phyloP scores from a whole-genome alignment of 2,329 filamentous ascomycete genomes.

The Sporothrix sp. region DNA sequence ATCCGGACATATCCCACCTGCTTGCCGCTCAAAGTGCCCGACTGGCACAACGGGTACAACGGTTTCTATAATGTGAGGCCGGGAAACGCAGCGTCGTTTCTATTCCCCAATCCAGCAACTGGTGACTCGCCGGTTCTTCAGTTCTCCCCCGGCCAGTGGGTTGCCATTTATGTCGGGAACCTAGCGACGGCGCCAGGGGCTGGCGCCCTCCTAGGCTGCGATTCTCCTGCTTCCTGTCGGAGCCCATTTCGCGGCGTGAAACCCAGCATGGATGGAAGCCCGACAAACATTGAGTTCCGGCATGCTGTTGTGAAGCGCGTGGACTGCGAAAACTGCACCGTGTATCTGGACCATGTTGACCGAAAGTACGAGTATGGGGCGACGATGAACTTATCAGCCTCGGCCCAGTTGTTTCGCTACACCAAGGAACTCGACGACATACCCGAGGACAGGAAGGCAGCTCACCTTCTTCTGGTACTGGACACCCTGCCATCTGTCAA shows the following conservation, averaged over 20 bases:
- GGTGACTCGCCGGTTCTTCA: neutral
- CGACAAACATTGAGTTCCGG: too few species aligned
- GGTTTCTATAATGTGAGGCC: conserved; percentile 22
- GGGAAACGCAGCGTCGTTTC: neutral
- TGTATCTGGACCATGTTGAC: conserved; percentile 5
- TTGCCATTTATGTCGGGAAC: neutral
- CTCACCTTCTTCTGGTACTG: conserved; percentile 42
- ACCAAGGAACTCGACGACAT: conserved; percentile 48
- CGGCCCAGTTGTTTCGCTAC: neutral
- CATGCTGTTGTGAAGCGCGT: conserved; percentile 2
- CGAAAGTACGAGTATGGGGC: too few species aligned
- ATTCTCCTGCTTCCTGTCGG: too few species aligned
- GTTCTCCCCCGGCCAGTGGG: conserved; percentile 7
- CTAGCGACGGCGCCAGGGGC: neutral
- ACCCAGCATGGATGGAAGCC: too few species aligned
- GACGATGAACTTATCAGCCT: neutral
- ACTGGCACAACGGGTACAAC: neutral
- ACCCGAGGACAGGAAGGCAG: conserved; percentile 33
- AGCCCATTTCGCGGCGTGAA: too few species aligned
- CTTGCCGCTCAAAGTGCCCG: neutral
- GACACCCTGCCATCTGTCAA: conserved; percentile 51
- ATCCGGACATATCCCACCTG: neutral
- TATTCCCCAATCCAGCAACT: neutral
- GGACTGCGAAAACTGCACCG: conserved; percentile 19
- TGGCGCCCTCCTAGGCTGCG: neutral